Percentiles rank a stretch among this genome's conserved stretches.
Evolutionary conservation across 2,329 filamentous ascomycete species (phyloP).

Genomic region (Penicillium vulpinum): DNA sequence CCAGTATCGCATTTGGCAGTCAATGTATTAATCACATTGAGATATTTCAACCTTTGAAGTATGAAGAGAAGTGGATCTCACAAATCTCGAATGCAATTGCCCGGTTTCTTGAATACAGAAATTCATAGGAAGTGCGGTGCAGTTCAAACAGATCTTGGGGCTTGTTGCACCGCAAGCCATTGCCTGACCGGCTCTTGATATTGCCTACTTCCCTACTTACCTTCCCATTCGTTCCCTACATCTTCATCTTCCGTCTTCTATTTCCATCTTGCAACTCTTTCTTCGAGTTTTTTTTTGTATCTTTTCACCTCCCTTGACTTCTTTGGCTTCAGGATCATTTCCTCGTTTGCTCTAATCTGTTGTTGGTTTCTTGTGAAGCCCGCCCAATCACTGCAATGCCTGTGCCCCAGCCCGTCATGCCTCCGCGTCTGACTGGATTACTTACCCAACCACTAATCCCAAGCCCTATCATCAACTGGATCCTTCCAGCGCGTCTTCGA

Average conservation of each 20-base stretch:
- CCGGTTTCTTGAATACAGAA: neutral
- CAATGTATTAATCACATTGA: neutral
- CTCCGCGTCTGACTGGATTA: constrained; percentile 55
- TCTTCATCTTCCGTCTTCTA: neutral
- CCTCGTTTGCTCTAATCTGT: neutral
- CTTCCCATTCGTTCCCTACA: neutral
- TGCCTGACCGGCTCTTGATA: neutral
- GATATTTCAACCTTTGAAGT: neutral
- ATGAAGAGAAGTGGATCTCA: constrained; percentile 4
- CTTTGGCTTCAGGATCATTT: neutral
- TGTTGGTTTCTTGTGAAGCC: neutral
- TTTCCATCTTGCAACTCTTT: neutral
- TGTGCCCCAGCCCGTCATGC: neutral
- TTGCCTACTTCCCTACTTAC: neutral
- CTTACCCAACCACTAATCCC: constrained; percentile 75
- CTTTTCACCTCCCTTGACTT: neutral
- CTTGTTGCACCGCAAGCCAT: neutral
- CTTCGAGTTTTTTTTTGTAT: neutral
- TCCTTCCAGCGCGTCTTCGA: constrained; percentile 77
- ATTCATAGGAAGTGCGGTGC: neutral
- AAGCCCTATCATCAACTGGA: constrained; percentile 72
- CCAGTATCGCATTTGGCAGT: neutral
- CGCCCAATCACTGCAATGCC: neutral
- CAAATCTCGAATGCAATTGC: neutral
- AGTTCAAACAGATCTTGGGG: neutral